phyloP scores from a whole-genome alignment of 805 yeast genomes.

The Vanderwaltozyma verrucispora region DNA sequence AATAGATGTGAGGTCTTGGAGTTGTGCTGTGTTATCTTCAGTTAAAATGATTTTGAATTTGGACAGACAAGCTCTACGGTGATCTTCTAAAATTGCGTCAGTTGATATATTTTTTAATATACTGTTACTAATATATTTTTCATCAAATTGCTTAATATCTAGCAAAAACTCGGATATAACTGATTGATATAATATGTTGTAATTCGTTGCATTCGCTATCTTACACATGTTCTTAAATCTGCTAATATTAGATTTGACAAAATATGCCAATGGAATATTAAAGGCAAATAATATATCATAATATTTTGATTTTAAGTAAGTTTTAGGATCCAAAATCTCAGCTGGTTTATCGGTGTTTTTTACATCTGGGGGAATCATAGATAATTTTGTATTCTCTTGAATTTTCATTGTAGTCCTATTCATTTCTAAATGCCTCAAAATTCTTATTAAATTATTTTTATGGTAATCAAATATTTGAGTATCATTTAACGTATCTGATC shows the following conservation, averaged over 20 bases:
- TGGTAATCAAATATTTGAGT: not conserved
- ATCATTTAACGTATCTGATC: not conserved
- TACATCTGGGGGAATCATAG: constrained; percentile 6
- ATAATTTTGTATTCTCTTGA: not conserved
- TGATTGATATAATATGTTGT: constrained; percentile 10
- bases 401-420: not conserved
- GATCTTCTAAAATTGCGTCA: constrained; percentile 14
- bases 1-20: constrained; percentile 28
- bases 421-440: not conserved
- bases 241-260: constrained; percentile 40
- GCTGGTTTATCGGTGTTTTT: not conserved
- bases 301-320: constrained; percentile 26
- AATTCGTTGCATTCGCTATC: constrained; percentile 8
- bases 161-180: constrained; percentile 27
- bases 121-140: constrained; percentile 27
- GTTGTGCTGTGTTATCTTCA: constrained; percentile 9
- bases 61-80: constrained; percentile 11
- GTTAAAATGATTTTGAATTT: constrained; percentile 3
- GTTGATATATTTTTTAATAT: constrained; percentile 14
- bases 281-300: constrained; percentile 29
- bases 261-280: constrained; percentile 30
- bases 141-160: constrained; percentile 32
- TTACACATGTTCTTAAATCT: constrained; percentile 36
- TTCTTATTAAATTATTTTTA: not conserved
- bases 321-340: constrained; percentile 11